Evolutionary conservation across 257 asterid species (phyloP), one percentile per base, ranked within the genome.

Genomic region (Henckelia pumila): DNA sequence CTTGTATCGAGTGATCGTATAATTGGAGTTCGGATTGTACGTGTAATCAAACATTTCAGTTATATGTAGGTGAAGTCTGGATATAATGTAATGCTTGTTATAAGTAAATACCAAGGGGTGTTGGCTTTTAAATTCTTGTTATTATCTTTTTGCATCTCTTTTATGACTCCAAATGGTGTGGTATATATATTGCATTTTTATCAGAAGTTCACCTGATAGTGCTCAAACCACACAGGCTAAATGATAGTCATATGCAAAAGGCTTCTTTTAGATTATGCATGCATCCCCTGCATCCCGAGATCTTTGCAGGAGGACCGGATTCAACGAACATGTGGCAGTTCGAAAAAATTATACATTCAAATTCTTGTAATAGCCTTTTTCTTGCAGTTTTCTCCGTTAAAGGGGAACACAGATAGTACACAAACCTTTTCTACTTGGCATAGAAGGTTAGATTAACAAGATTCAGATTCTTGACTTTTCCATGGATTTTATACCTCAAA

Each of bases 381-480:
- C 60, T 8, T 24, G 53, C 58, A 30, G 25, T n/a, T n/a, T n/a
- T n/a, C n/a, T n/a, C n/a, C n/a, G 19, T 40, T 11, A 13, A 17
- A 35, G 6, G 23, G 5, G 20, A 30, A 63, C 53, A 19, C 19
- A 33, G 29, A 44, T 50, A 70, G 19, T 64, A 35, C 8, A 37
- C 2, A 55, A 56, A 40, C 25, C 64, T 30, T 35, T 13, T 47
- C 40, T 24, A 65, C 53, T 14, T 59, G 61, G 49, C n/a, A 30
- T 66, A 63, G 33, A 63, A 63, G 52, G 24, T 60, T 19, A 10
- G 30, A 4, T 8, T 14, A 14, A 9, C 26, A 30, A 65, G 4
- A 50, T 50, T 50, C 71, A 67, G 73, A 67, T 67, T 74, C 72
- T 67, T 67, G 60, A 24, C n/a, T 52, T 66, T 33, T 53, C 58